Evolutionary conservation across 1,284 basidiomycete species (phyloP).

Genomic region (Cryptococcus hybrid): DNA sequence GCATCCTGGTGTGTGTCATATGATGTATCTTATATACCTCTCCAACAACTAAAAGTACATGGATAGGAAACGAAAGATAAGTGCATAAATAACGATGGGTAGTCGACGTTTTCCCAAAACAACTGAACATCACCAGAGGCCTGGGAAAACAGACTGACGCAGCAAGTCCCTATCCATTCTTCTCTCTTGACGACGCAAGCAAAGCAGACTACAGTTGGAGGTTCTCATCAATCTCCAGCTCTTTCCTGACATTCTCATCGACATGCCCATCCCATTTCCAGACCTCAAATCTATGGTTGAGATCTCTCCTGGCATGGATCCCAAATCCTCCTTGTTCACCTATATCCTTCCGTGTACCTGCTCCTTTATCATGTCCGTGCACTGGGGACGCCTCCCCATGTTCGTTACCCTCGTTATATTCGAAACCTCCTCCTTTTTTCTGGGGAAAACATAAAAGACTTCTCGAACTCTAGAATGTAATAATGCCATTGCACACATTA

Average conservation of each 20-base stretch:
- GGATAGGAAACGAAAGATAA: no score
- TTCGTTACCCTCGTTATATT: constrained; percentile 59
- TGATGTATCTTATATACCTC: no score
- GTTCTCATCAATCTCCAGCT: constrained; percentile 16
- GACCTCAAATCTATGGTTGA: constrained; percentile 81
- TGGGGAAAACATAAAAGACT: constrained; percentile 65
- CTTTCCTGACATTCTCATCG: constrained; percentile 16
- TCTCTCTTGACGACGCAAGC: no score
- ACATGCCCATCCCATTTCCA: constrained; percentile 44
- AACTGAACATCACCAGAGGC: no score
- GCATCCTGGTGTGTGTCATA: constrained; percentile 13
- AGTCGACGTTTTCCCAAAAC: no score
- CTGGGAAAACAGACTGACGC: no score
- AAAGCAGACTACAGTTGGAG: constrained; percentile 18
- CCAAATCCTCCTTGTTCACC: constrained; percentile 54
- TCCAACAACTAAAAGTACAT: no score
- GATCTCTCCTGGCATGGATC: constrained; percentile 68
- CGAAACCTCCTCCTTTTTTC: constrained; percentile 50
- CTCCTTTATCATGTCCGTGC: no score
- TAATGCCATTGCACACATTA: constrained; percentile 94
- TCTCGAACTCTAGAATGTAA: constrained; percentile 86
- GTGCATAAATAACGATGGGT: no score
- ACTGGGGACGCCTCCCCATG: no score
- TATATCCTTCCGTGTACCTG: not conserved
- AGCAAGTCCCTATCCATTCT: no score